Conservation (phyloP, 352 stramenopile species). For the Achlya hypogyna region DNA sequence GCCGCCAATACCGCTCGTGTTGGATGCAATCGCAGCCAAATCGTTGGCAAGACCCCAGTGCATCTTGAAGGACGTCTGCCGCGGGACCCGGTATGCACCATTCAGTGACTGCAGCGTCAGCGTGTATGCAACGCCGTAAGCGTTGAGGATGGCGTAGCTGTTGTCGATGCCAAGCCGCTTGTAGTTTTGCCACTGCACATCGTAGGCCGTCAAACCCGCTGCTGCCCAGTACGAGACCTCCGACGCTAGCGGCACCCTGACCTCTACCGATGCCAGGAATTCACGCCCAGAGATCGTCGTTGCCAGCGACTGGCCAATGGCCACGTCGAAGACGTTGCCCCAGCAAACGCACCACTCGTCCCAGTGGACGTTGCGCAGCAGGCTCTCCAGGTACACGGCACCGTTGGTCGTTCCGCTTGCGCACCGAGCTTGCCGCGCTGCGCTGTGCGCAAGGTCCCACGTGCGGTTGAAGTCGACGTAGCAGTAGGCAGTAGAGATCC, state of each 20-base stretch:
- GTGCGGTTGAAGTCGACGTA: not conserved
- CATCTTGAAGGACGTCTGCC: conserved; percentile 4
- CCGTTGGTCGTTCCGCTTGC: not conserved
- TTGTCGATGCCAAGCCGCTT: not conserved
- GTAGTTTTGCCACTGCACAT: conserved; percentile 17
- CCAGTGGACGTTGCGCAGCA: not conserved
- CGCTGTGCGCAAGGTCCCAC: not conserved
- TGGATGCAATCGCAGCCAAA: not conserved
- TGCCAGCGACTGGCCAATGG: not conserved
- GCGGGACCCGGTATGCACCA: not conserved
- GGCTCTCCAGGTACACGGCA: conserved; percentile 4
- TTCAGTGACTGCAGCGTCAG: not conserved
- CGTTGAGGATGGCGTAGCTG: not conserved
- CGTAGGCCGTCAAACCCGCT: not conserved
- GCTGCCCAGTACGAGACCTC: not conserved
- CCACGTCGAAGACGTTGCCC: not conserved
- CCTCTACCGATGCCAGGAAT: no score
- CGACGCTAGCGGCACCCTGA: not conserved
- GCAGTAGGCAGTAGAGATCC: not conserved
- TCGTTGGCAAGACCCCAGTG: not conserved
- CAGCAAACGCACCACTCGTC: not conserved
- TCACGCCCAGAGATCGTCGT: not conserved
- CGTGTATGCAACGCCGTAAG: not conserved
- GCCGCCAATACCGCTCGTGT: not conserved
- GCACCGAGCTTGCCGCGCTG: not conserved